phyloP scores from a whole-genome alignment of 108 stramenopile genomes.

The Schizochytrium sp. region DNA sequence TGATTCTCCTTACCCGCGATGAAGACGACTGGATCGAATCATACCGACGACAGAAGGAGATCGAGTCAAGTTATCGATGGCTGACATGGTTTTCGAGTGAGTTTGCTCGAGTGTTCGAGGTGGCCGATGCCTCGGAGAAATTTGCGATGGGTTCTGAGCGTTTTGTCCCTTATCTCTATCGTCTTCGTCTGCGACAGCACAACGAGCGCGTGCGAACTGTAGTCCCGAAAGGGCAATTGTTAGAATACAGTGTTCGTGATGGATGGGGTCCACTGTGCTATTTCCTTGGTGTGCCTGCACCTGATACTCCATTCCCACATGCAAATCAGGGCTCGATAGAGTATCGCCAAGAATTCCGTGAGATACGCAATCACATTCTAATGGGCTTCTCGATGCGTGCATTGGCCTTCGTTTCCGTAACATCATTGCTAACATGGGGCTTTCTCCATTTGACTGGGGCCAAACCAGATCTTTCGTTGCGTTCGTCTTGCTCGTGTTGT shows the following conservation, averaged over 20 bases:
- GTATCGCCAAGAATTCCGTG: slow-evolving; percentile 9
- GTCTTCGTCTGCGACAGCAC: slow-evolving; percentile 18
- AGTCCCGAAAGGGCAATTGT: slow-evolving; percentile 14
- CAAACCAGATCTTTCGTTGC: too few relatives aligned
- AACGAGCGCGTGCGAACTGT: slow-evolving; percentile 14
- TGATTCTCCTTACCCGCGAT: slow-evolving; percentile 7
- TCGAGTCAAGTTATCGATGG: slow-evolving; percentile 38
- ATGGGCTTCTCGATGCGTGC: slow-evolving; percentile 27
- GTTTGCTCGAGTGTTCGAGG: neutral
- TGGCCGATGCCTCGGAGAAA: neutral
- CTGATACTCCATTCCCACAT: slow-evolving; percentile 36
- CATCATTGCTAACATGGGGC: too few relatives aligned
- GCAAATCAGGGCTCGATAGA: slow-evolving; percentile 1
- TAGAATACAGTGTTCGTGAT: slow-evolving; percentile 27
- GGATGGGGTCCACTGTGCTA: slow-evolving; percentile 53
- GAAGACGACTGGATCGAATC: slow-evolving; percentile 17
- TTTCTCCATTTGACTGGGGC: too few relatives aligned
- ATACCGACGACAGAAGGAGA: neutral
- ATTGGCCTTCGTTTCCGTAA: neutral
- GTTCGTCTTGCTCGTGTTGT: too few relatives aligned
- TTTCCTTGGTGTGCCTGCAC: slow-evolving; percentile 35
- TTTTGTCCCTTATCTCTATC: slow-evolving; percentile 5
- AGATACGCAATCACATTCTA: slow-evolving; percentile 16
- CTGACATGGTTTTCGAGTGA: slow-evolving; percentile 37
- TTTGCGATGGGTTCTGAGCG: slow-evolving; percentile 26